Conservation (phyloP, 805 yeast genomes). For the Yarrowia phangngaensis region DNA sequence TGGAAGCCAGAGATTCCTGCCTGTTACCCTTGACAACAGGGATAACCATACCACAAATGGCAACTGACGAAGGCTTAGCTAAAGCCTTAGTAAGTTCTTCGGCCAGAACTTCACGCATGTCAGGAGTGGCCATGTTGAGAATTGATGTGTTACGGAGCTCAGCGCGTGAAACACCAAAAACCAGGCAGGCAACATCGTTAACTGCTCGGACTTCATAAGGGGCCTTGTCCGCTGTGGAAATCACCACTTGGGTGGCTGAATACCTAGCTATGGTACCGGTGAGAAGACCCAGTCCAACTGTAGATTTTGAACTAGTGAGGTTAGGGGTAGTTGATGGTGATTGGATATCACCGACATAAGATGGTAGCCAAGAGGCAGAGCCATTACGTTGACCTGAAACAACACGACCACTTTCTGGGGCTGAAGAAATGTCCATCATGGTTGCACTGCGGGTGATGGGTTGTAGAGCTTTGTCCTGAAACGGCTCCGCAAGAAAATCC, state of each 20-base stretch:
- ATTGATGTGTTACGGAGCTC: slow-evolving; percentile 60
- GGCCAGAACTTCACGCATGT: slow-evolving; percentile 3
- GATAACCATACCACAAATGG: slow-evolving; percentile 64
- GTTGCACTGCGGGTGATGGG: neutral
- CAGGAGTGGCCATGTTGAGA: slow-evolving; percentile 53
- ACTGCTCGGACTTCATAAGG: slow-evolving; percentile 85
- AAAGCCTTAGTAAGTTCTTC: neutral
- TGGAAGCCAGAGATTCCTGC: slow-evolving; percentile 72
- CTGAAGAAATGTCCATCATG: slow-evolving; percentile 14
- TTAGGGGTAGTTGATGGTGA: slow-evolving; percentile 36
- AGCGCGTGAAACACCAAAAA: slow-evolving; percentile 73
- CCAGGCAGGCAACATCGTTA: slow-evolving; percentile 82
- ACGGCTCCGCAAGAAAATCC: slow-evolving; percentile 37
- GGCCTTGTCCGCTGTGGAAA: slow-evolving; percentile 65
- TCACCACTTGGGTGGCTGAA: slow-evolving; percentile 66
- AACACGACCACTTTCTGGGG: neutral
- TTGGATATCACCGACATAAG: neutral
- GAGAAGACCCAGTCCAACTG: slow-evolving; percentile 37
- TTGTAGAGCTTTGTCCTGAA: slow-evolving; percentile 32
- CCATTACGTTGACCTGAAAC: too few species aligned
- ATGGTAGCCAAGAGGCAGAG: neutral
- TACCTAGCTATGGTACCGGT: slow-evolving; percentile 37
- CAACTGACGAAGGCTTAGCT: slow-evolving; percentile 32
- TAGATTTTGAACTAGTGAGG: slow-evolving; percentile 51
- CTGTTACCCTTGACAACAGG: slow-evolving; percentile 70